Base-by-base conservation (phyloP, 345 rosid species). In the Salix dunnii region DNA sequence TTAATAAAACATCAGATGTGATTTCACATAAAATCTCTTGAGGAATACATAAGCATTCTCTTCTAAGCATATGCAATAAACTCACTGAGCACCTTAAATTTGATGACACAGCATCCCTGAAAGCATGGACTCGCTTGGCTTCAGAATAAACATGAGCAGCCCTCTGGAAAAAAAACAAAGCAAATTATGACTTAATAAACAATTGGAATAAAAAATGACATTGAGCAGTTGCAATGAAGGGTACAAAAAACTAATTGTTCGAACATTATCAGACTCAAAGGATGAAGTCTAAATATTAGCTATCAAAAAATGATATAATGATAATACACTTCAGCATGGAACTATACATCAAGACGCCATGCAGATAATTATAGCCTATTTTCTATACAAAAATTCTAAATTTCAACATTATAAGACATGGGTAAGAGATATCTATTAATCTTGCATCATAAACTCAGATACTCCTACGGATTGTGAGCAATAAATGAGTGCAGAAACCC, bases 131-230 rank as follows among this genome's bases (percentile, higher is more conserved):
- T 51, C 98, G 81, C 81, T 79, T 86, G 68, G 98, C 99, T 86
- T 96, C 99, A 2, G 97, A 89, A 71, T 91, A 96, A 33, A 96
- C 98, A 65, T 92, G 97, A 78, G 90, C 86, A 35, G 99, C 98
- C 85, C 97, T 89, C 99, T 96, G 82, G 27, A 80, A 80, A 71
- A 67, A 33, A 71, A 67, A 33, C 30, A 51, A 74, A 23, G 35
- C 55, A 74, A 9, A 72, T 63, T 38, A 68, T 48, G 28, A 68
- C 6, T 25, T 3, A 35, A 66, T n/a, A 31, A 23, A 53, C 7
- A 35, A 12, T 10, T 60, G 14, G 36, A 31, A 28, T 46, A 30
- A 36, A 55, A 42, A 16, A 18, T 27, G 13, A 28, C 10, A 20
- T 17, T 40, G 55, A 67, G n/a, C 17, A 64, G 21, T n/a, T 58